Evolutionary conservation across 306 rosid species (phyloP), one percentile per base, ranked within the genome.

Genomic region (Prunus mume): DNA sequence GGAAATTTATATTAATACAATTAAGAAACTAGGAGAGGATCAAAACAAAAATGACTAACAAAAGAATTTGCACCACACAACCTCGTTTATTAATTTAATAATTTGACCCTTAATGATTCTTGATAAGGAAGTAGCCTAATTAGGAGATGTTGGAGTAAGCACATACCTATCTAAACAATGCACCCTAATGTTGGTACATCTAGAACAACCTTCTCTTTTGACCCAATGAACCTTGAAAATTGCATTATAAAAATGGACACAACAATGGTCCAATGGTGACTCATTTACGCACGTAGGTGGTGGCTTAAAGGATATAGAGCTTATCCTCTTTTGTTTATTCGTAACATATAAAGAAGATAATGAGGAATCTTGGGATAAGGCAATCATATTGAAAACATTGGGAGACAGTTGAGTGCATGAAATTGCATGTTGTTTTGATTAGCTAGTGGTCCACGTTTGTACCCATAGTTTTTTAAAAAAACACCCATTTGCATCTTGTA

Each of bases 321-420:
- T 80, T 84, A 78, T 80, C 83, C 74, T 22, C 78, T 71, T 75
- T 58, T 60, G n/a, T 25, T 64, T 34, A 32, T 71, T 75, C 58
- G 74, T 43, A 75, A 79, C 83, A 78, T 78, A 70, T 25, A 65
- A 63, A 71, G 66, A 71, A 80, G 89, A 86, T 83, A 86, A 86
- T n/a, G 79, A 74, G 57, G 89, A 86, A 86, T 83, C 85, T 77
- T 61, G 49, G 64, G 87, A 81, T 78, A 83, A 86, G 78, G 84
- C 49, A 58, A 30, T 71, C 17, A 19, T 28, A 46, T 15, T 19
- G 27, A 57, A 19, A 28, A 51, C 34, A 65, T 54, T 25, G 34
- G 54, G 20, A 6, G 24, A 68, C 54, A 2, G 13, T 9, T 6
- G 19, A 50, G 78, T 70, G 78, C 75, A 83, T 83, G 34, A 56